These are phyloP conservation scores for Hyaloscypha variabilis DNA, from an alignment of 495 filamentous ascomycete genomes.

Conservation along the genomic window DNA sequence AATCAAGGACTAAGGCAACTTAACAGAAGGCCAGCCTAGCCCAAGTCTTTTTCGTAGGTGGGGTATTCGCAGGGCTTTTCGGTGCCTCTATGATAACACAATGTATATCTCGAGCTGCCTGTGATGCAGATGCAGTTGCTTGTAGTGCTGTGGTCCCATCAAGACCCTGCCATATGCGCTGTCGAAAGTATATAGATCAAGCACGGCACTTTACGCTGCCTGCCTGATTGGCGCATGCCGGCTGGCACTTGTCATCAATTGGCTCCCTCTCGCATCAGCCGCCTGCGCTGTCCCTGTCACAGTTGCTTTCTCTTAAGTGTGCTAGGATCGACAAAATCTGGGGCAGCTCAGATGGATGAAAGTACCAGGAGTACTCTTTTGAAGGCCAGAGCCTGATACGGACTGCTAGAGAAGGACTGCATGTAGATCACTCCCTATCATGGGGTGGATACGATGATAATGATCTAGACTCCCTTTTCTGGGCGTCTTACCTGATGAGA, in stretches of 20 bases:
- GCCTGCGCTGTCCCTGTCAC: background rate
- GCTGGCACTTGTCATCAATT: background rate
- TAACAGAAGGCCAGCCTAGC: too few species aligned
- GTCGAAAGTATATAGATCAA: background rate
- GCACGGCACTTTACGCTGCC: background rate
- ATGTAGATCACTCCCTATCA: background rate
- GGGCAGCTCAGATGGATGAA: background rate
- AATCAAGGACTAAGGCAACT: too few species aligned
- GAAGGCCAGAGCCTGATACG: background rate
- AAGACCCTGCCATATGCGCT: background rate
- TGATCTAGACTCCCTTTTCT: background rate
- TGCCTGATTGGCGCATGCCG: background rate
- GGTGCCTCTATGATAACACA: background rate
- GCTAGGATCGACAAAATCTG: slow-evolving; percentile 19
- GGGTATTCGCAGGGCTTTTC: background rate
- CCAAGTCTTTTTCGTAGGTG: background rate
- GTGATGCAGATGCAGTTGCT: background rate
- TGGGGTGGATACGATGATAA: background rate
- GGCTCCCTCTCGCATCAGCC: slow-evolving; percentile 7
- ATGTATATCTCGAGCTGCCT: background rate
- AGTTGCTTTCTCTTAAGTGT: background rate
- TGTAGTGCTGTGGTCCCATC: background rate
- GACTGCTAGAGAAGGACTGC: background rate
- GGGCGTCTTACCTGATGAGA: background rate
- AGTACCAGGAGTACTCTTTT: background rate